Conservation (phyloP, 2,329 filamentous ascomycete species). For the Fusarium succisae region DNA sequence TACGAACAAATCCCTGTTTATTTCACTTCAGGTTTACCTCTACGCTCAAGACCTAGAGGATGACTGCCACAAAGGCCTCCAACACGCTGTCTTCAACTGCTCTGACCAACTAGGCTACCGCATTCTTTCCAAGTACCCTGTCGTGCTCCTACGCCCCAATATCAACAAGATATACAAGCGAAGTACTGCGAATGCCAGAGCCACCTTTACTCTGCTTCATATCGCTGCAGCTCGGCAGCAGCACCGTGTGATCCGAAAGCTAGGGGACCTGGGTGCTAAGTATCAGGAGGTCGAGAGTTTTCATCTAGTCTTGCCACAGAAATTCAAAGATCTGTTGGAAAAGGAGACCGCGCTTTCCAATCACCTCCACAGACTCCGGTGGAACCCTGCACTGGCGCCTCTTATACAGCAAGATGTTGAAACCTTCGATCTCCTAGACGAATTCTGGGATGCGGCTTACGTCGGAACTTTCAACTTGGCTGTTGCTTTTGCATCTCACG, state of each 20-base stretch:
- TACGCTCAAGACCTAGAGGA: neutral
- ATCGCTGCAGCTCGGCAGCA: neutral
- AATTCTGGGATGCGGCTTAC: neutral
- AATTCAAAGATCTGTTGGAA: neutral
- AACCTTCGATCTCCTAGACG: neutral
- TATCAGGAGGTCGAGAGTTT: neutral
- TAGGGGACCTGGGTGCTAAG: neutral
- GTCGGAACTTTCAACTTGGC: neutral
- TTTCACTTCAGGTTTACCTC: neutral
- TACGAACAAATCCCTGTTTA: neutral
- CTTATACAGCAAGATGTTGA: neutral
- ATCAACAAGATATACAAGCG: neutral
- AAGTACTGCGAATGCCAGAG: neutral
- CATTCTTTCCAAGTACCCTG: neutral
- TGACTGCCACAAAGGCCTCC: neutral
- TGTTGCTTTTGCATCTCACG: neutral
- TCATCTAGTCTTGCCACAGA: neutral
- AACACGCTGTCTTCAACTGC: neutral
- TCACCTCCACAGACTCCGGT: neutral
- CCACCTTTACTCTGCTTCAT: constrained; percentile 9
- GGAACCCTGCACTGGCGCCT: neutral
- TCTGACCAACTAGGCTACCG: neutral
- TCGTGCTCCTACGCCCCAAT: neutral
- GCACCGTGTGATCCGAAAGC: neutral
- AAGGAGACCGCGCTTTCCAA: neutral